Evolutionary conservation across 192 early-diverging fungal species (phyloP).

Genomic region (Spizellomyces sp.): DNA sequence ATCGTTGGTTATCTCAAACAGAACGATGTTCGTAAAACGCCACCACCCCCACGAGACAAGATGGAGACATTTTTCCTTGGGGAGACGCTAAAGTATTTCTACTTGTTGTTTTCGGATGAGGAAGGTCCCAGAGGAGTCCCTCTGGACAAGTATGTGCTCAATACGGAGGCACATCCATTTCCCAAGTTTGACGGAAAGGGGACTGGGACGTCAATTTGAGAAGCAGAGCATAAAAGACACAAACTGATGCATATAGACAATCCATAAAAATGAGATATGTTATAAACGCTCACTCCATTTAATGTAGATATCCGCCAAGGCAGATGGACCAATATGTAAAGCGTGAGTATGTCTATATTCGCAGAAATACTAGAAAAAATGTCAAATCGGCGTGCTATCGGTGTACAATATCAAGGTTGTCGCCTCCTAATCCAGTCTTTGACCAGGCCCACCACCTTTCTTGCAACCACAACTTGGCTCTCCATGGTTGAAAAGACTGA

Average conservation of each 20-base stretch:
- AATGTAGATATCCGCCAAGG: too few relatives aligned
- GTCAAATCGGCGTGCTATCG: too few relatives aligned
- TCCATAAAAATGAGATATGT: too few relatives aligned
- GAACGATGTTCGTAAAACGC: conserved; percentile 57
- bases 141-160: conserved; percentile 87
- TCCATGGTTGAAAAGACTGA: conserved; percentile 27
- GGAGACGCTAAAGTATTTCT: conserved; percentile 94
- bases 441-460: conserved; percentile 10
- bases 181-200: conserved; percentile 39
- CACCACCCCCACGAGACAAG: conserved; percentile 58
- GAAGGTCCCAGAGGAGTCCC: conserved; percentile 49
- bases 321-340: too few relatives aligned
- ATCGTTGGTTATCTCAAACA: conserved; percentile 29
- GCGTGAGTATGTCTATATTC: too few relatives aligned
- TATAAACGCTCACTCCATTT: too few relatives aligned
- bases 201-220: neutral
- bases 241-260: too few relatives aligned
- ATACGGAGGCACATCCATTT: conserved; percentile 93
- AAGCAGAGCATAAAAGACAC: too few relatives aligned
- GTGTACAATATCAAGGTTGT: too few relatives aligned
- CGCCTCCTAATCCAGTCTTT: conserved; percentile 15
- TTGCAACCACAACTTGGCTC: conserved; percentile 14
- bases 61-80: conserved; percentile 86
- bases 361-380: too few relatives aligned
- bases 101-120: conserved; percentile 76